Conservation (phyloP, 768 basidiomycete species). For the Porpolomopsis calyptriformis region DNA sequence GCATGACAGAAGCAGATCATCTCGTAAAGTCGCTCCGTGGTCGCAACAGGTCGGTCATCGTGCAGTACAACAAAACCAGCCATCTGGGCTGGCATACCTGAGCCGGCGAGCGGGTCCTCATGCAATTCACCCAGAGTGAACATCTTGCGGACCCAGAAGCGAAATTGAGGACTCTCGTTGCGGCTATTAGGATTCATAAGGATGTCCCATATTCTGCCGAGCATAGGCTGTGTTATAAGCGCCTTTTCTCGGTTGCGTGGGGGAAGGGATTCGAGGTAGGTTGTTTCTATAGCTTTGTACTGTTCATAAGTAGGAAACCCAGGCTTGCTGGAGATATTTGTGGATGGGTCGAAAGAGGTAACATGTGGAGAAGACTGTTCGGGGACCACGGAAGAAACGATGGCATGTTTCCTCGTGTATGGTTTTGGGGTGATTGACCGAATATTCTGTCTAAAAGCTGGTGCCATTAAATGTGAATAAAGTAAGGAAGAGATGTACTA, state of each 20-base stretch:
- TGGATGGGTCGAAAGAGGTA: constrained; percentile 3
- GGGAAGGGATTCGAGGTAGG: constrained; percentile 50
- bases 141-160: constrained; percentile 80
- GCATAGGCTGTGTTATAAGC: constrained; percentile 58
- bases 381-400: constrained; percentile 5
- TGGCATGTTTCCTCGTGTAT: constrained; percentile 15
- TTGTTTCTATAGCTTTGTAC: constrained; percentile 47
- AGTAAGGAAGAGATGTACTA: too few species aligned
- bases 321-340: constrained; percentile 13
- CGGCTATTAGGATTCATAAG: constrained; percentile 40
- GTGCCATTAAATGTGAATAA: too few species aligned
- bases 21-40: constrained; percentile 70
- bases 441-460: too few species aligned
- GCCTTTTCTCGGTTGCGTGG: constrained; percentile 52
- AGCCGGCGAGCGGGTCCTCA: constrained; percentile 12
- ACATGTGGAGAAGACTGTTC: constrained; percentile 7
- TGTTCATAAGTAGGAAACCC: constrained; percentile 55
- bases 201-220: constrained; percentile 64
- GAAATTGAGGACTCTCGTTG: constrained; percentile 55
- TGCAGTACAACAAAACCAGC: constrained; percentile 46
- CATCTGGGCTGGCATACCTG: constrained; percentile 11
- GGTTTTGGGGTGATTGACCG: too few species aligned
- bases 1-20: constrained; percentile 66
- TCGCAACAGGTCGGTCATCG: constrained; percentile 62
- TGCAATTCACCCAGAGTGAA: constrained; percentile 38